Base-by-base conservation (phyloP, 108 stramenopile species). In the Discostella stelligeroides region DNA sequence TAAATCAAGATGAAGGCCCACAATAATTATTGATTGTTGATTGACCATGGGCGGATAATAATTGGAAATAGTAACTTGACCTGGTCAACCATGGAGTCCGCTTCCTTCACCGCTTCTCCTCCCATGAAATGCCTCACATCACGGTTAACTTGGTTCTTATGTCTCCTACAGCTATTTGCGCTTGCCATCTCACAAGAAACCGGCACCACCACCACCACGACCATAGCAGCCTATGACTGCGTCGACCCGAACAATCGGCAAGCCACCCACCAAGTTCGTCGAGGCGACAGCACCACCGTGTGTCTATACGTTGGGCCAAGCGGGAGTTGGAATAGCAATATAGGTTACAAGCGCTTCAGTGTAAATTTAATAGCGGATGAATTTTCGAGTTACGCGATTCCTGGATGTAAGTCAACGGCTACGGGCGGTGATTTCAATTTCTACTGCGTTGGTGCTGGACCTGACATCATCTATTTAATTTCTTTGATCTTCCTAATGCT, bases 381-480 rank as follows among this genome's bases (percentile, higher is more conserved):
- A 47, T 79, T 79, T 75, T 73, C 78, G 23, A 74, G 68, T 42
- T 79, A 79, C 38, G 23, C 38, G 27, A 63, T 76, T 64, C 75
- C 75, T 28, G 68, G 68, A 25, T 76, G 75, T 76, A 28, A 76
- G 75, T 69, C n/a, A n/a, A n/a, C n/a, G n/a, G n/a, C n/a, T n/a
- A n/a, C n/a, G n/a, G n/a, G n/a, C 24, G 27, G 21, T 2, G 1
- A 27, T 64, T 70, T 37, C 56, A 7, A 1, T 27, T 12, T 38
- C 27, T 40, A 38, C 30, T 39, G 34, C n/a, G n/a, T n/a, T n/a
- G n/a, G n/a, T 54, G 7, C 18, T 66, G 27, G 13, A 24, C 30
- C 37, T 66, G 30, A 24, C 14, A 29, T 25, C n/a, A n/a, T n/a
- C n/a, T n/a, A n/a, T n/a, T n/a, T n/a, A n/a, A n/a, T n/a, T n/a